These are phyloP conservation scores for Protea cynaroides DNA, from an alignment of 164 flowering plant species.

Conservation along the genomic window DNA sequence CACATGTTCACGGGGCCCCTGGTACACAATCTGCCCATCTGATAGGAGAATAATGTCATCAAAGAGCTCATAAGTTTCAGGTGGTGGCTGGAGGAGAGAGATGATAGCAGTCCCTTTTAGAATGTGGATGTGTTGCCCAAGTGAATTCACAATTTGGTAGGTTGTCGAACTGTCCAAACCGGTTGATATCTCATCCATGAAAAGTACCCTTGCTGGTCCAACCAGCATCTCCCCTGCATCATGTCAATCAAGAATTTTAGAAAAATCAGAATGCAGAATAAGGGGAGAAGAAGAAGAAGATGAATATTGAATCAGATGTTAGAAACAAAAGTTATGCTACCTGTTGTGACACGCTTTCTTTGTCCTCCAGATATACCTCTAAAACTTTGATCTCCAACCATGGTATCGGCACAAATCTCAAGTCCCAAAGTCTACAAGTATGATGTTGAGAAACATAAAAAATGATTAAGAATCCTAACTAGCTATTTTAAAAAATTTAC, in stretches of 20 bases:
- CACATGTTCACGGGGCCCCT: conserved; percentile 22
- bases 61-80: conserved; percentile 34
- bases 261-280: too few species aligned
- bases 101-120: conserved; percentile 18
- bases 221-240: background rate
- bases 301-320: too few species aligned
- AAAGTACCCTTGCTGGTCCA: background rate
- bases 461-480: background rate
- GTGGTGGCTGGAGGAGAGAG: conserved; percentile 38
- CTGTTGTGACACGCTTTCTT: too few species aligned
- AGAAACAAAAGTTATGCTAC: background rate
- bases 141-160: conserved; percentile 13
- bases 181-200: conserved; percentile 6
- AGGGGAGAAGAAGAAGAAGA: too few species aligned
- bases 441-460: background rate
- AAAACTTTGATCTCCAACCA: too few species aligned
- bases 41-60: conserved; percentile 36
- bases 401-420: too few species aligned
- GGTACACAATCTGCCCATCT: conserved; percentile 31
- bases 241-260: too few species aligned
- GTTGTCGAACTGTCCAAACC: conserved; percentile 17
- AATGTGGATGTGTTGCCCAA: conserved; percentile 12
- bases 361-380: too few species aligned
- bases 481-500: background rate
- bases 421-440: conserved; percentile 10